Evolutionary conservation across 2,329 filamentous ascomycete species (phyloP).

Genomic region (Fusarium torulosum): DNA sequence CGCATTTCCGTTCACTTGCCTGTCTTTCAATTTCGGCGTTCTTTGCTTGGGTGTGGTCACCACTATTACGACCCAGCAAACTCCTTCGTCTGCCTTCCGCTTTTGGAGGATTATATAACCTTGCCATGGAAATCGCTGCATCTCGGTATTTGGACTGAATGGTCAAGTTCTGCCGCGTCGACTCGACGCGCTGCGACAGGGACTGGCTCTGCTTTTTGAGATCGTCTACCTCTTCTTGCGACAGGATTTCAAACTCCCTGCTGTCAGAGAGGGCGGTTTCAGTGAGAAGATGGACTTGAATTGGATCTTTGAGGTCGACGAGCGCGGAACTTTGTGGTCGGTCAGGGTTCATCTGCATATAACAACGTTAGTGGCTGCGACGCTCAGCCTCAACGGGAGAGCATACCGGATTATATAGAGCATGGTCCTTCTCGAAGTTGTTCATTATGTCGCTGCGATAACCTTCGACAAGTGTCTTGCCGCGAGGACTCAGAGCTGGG

Average conservation of each 20-base stretch:
- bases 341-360: conserved; percentile 61
- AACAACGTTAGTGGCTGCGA: conserved; percentile 26
- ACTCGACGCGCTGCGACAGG: conserved; percentile 81
- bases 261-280: conserved; percentile 94
- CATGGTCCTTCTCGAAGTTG: conserved; percentile 65
- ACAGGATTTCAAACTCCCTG: conserved; percentile 84
- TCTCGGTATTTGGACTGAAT: conserved; percentile 96
- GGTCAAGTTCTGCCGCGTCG: conserved; percentile 83
- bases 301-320: conserved; percentile 75
- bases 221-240: conserved; percentile 90
- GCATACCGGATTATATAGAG: conserved; percentile 71
- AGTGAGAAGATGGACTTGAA: conserved; percentile 91
- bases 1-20: conserved; percentile 82
- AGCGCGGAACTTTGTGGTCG: conserved; percentile 67
- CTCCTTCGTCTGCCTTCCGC: conserved; percentile 62
- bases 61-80: conserved; percentile 64
- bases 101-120: conserved; percentile 76
- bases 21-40: conserved; percentile 80
- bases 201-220: conserved; percentile 88
- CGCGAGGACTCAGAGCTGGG: conserved; percentile 55
- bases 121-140: conserved; percentile 87
- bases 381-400: neutral
- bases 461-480: conserved; percentile 67
- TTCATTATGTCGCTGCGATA: conserved; percentile 69
- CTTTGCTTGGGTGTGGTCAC: conserved; percentile 63